Percentiles rank a stretch among this genome's conserved stretches.
phyloP scores from a whole-genome alignment of 257 asterid genomes.

The Forsythia viridissima region DNA sequence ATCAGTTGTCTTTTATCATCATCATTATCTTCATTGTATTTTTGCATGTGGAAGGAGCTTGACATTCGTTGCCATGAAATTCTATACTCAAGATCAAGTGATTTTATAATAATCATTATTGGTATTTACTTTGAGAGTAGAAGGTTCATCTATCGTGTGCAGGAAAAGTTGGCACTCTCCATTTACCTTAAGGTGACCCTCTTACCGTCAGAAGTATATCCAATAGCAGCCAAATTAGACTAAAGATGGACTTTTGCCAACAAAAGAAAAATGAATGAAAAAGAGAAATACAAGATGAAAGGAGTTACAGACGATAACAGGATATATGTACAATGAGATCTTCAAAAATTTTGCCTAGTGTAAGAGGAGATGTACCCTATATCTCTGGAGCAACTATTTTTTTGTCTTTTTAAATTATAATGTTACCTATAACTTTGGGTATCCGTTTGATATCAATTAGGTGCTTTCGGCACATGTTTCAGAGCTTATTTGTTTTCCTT shows the following conservation, averaged over 20 bases:
- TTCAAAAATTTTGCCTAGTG: neutral
- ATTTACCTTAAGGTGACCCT: neutral
- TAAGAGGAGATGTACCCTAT: neutral
- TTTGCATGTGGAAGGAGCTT: neutral
- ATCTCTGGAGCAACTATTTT: neutral
- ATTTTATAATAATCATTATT: neutral
- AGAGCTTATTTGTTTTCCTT: neutral
- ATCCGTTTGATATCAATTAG: neutral
- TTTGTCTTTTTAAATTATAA: neutral
- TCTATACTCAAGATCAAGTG: neutral
- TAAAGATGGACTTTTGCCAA: neutral
- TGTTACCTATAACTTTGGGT: neutral
- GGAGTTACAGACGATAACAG: neutral
- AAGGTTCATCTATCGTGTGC: neutral
- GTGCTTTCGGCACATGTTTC: constrained; percentile 2
- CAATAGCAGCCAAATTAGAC: neutral
- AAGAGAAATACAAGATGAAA: neutral
- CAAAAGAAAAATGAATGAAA: neutral
- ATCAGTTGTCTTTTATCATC: neutral
- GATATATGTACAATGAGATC: neutral
- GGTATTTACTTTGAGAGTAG: neutral
- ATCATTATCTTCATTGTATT: neutral
- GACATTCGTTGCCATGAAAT: neutral
- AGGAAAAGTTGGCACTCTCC: neutral
- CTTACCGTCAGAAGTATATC: neutral